Conservation (phyloP, 208 protist species). For the Crithidia bombi region DNA sequence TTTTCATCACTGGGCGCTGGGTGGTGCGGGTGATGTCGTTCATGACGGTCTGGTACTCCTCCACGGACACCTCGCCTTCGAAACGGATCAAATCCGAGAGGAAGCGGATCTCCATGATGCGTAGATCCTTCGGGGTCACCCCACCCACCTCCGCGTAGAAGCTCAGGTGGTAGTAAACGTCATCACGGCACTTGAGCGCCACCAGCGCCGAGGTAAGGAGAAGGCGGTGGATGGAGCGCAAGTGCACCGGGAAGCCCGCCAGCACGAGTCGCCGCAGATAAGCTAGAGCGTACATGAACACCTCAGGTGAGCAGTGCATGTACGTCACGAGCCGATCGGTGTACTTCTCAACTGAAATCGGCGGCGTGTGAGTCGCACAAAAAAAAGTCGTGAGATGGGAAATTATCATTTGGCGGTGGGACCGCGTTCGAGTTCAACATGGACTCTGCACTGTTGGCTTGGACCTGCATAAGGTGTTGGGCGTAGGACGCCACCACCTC, state of each 20-base stretch:
- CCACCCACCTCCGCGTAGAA: constrained; percentile 89
- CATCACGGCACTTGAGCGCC: constrained; percentile 84
- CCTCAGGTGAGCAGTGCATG: constrained; percentile 53
- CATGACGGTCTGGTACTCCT: constrained; percentile 49
- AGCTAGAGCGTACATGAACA: constrained; percentile 53
- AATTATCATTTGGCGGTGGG: constrained; percentile 27
- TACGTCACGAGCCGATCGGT: constrained; percentile 50
- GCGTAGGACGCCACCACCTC: constrained; percentile 44
- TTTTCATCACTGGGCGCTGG: constrained; percentile 13
- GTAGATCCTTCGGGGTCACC: constrained; percentile 67
- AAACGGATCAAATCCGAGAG: constrained; percentile 66
- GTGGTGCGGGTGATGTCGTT: constrained; percentile 42
- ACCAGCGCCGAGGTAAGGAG: constrained; percentile 74
- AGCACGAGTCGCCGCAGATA: constrained; percentile 50
- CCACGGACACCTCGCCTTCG: constrained; percentile 39
- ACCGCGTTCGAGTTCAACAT: constrained; percentile 1
- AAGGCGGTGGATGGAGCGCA: constrained; percentile 74
- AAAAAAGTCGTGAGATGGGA: constrained; percentile 57
- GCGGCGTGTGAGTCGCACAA: constrained; percentile 43
- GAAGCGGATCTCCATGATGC: constrained; percentile 84
- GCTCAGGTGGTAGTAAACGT: constrained; percentile 82
- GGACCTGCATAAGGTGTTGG: constrained; percentile 42
- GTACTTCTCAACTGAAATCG: constrained; percentile 55
- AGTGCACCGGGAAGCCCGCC: constrained; percentile 46
- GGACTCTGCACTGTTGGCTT: constrained; percentile 15